These are phyloP conservation scores for Saccharomyces hybrid DNA, from an alignment of 1,139 yeast genomes.

Conservation along the genomic window DNA sequence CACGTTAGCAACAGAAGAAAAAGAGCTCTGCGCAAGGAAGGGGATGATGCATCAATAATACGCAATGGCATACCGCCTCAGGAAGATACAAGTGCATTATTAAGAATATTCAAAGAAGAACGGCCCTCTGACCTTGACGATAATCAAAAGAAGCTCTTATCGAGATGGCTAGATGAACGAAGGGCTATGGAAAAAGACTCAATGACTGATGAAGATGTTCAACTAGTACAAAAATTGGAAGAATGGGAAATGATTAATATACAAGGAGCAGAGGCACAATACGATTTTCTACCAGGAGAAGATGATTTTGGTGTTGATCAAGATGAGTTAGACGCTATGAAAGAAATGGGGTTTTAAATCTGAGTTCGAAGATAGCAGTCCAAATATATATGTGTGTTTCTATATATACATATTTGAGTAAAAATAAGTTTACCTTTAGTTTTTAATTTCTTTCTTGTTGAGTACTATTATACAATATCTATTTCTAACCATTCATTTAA, in stretches of 20 bases:
- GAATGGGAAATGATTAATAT: slow-evolving; percentile 4
- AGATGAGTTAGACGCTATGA: slow-evolving; percentile 25
- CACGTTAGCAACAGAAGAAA: slow-evolving; percentile 1
- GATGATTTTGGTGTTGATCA: slow-evolving; percentile 21
- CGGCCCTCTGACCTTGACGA: background rate
- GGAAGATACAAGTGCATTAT: background rate
- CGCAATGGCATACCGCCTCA: background rate
- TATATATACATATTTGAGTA: background rate
- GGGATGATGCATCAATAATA: background rate
- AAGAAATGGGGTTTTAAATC: slow-evolving; percentile 18
- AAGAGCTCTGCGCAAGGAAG: background rate
- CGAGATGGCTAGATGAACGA: slow-evolving; percentile 3
- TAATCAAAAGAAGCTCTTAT: background rate
- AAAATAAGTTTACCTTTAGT: background rate
- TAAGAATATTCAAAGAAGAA: background rate
- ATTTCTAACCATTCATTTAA: slow-evolving; percentile 19
- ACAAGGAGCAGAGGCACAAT: slow-evolving; percentile 6
- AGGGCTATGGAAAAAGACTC: slow-evolving; percentile 1
- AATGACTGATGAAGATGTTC: slow-evolving; percentile 1
- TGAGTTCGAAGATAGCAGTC: background rate
- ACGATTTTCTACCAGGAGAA: slow-evolving; percentile 4
- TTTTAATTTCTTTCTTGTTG: background rate
- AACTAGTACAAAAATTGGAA: slow-evolving; percentile 4
- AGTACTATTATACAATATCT: slow-evolving; percentile 7
- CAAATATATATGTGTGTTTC: background rate